phyloP scores from a whole-genome alignment of 148 eudicot species.

The Linanthus parryae region DNA sequence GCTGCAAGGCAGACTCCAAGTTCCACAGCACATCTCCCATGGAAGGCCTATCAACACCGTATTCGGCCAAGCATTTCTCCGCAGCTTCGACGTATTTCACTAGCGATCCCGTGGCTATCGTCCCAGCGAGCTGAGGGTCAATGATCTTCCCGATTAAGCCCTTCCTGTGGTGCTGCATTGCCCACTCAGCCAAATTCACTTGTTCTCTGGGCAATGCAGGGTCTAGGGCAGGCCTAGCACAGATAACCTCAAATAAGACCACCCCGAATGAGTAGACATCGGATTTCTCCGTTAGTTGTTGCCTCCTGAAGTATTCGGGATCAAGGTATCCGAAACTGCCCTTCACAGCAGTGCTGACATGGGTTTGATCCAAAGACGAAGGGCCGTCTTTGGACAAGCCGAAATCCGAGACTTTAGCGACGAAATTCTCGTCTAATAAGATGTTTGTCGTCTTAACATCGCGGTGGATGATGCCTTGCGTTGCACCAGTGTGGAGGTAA shows the following conservation, averaged over 20 bases:
- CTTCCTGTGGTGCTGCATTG: constrained; percentile 40
- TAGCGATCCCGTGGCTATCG: constrained; percentile 28
- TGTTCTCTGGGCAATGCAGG: constrained; percentile 51
- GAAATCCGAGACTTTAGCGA: constrained; percentile 63
- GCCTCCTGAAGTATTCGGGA: constrained; percentile 59
- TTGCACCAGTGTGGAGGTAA: constrained; percentile 63
- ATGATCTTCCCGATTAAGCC: constrained; percentile 39
- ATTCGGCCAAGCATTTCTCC: constrained; percentile 61
- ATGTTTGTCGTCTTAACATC: constrained; percentile 70
- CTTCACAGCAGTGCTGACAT: constrained; percentile 61
- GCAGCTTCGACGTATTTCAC: constrained; percentile 56
- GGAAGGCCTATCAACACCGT: constrained; percentile 60
- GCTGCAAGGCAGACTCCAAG: constrained; percentile 59
- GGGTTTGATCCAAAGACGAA: constrained; percentile 53
- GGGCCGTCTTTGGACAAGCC: constrained; percentile 54
- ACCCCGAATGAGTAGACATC: constrained; percentile 70
- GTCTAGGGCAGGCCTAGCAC: constrained; percentile 56
- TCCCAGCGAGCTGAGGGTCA: constrained; percentile 43
- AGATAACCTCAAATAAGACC: constrained; percentile 47
- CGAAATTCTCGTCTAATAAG: constrained; percentile 48
- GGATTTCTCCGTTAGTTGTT: constrained; percentile 58
- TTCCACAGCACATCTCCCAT: constrained; percentile 74
- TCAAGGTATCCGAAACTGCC: constrained; percentile 66
- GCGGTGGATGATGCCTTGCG: constrained; percentile 61
- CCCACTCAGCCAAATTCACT: constrained; percentile 74